Conservation (phyloP, 2,329 filamentous ascomycete species). For the Septoria linicola region DNA sequence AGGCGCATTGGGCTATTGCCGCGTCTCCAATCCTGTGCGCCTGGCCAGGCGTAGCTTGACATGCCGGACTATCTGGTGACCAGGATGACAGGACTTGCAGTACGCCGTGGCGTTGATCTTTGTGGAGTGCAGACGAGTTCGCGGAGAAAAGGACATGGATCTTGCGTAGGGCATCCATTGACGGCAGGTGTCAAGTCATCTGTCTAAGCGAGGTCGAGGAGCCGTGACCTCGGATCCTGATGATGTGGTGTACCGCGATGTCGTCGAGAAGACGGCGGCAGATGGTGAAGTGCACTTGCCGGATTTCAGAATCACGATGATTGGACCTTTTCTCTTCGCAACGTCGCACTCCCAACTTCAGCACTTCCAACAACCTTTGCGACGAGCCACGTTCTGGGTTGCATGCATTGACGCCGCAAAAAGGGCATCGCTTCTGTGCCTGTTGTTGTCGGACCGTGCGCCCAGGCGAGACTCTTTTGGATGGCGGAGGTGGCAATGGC, state of each 20-base stretch:
- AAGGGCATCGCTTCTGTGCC: too few relatives aligned
- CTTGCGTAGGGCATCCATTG: background rate
- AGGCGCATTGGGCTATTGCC: background rate
- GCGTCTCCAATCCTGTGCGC: background rate
- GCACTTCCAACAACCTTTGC: background rate
- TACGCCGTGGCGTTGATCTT: background rate
- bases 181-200: background rate
- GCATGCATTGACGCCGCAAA: too few relatives aligned
- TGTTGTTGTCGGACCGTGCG: too few relatives aligned
- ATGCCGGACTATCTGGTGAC: background rate
- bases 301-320: background rate
- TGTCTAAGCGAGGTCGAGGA: background rate
- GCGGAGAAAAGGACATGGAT: slow-evolving; percentile 1
- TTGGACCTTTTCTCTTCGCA: background rate
- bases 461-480: too few relatives aligned
- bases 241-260: background rate
- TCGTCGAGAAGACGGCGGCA: background rate
- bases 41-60: background rate
- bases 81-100: slow-evolving; percentile 3
- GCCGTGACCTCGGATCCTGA: slow-evolving; percentile 10
- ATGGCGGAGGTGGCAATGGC: too few relatives aligned
- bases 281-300: background rate
- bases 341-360: background rate
- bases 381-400: too few relatives aligned
- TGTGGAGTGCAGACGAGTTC: slow-evolving; percentile 4